phyloP scores from a whole-genome alignment of 2,329 filamentous ascomycete species.

The Colletotrichum sublineola region DNA sequence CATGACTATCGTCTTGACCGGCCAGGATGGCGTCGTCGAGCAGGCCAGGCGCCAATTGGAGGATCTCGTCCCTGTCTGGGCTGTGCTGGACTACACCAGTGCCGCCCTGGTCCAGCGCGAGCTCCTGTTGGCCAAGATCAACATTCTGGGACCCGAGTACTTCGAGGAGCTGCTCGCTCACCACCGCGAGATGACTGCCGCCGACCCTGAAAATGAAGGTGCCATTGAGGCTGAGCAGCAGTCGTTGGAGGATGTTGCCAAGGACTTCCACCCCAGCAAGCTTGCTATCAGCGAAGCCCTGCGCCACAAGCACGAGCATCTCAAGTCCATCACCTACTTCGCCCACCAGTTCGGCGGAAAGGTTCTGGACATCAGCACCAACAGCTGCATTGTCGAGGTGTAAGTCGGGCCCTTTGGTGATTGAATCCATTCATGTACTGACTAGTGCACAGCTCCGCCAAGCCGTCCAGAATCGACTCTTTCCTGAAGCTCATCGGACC shows the following conservation, averaged over 20 bases:
- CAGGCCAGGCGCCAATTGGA: constrained; percentile 96
- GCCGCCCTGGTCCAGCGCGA: constrained; percentile 96
- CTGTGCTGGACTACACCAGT: constrained; percentile 94
- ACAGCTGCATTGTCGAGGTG: constrained; percentile 98
- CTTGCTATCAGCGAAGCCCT: constrained; percentile 89
- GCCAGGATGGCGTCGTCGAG: constrained; percentile 97
- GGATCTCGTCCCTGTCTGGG: constrained; percentile 98
- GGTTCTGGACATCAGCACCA: constrained; percentile 96
- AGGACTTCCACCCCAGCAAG: constrained; percentile 91
- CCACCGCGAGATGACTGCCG: constrained; percentile 85
- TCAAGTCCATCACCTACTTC: constrained; percentile 96
- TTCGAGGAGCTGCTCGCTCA: constrained; percentile 97
- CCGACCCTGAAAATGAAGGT: constrained; percentile 59
- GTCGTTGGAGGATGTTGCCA: constrained; percentile 61
- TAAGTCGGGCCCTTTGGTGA: constrained; percentile 64
- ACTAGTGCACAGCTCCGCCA: constrained; percentile 77
- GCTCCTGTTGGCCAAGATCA: constrained; percentile 94
- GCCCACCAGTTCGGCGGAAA: constrained; percentile 98
- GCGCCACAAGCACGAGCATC: constrained; percentile 96
- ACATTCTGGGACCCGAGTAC: constrained; percentile 96
- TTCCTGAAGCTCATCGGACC: constrained; percentile 96
- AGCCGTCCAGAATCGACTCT: constrained; percentile 92
- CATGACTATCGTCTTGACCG: constrained; percentile 98
- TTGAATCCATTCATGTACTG: constrained; percentile 41
- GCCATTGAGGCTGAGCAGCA: constrained; percentile 53